A percentile compares a stretch with the other conserved stretches of the same genome.
These are phyloP conservation scores for Metschnikowia picachoensis DNA, from an alignment of 805 yeast genomes.

Conservation along the genomic window DNA sequence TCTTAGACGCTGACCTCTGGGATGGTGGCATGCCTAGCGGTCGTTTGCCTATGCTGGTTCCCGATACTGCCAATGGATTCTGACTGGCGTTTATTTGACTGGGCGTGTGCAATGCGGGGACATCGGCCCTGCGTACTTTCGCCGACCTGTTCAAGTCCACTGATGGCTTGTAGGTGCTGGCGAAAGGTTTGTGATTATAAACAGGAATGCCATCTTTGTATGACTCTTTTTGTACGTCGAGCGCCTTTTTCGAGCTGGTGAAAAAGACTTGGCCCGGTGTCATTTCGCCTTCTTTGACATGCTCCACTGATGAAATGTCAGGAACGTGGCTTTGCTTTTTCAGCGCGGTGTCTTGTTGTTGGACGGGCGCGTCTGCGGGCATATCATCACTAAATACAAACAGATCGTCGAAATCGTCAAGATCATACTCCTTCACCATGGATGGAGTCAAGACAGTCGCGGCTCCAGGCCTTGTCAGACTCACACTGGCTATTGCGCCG, in stretches of 20 bases:
- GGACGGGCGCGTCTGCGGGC: slow-evolving; percentile 1
- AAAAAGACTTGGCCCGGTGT: slow-evolving; percentile 18
- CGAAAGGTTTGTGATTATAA: slow-evolving; percentile 47
- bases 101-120: slow-evolving; percentile 20
- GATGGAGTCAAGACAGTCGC: slow-evolving; percentile 7
- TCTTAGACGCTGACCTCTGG: slow-evolving; percentile 24
- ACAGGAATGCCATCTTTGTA: slow-evolving; percentile 48
- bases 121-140: slow-evolving; percentile 47
- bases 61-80: not conserved
- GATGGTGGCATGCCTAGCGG: slow-evolving; percentile 34
- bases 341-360: not conserved
- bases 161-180: slow-evolving; percentile 46
- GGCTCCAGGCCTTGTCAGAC: not conserved
- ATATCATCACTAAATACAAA: slow-evolving; percentile 39
- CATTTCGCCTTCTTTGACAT: not conserved
- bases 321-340: not conserved
- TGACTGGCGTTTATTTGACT: slow-evolving; percentile 12
- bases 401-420: slow-evolving; percentile 39
- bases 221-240: slow-evolving; percentile 17
- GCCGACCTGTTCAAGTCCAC: slow-evolving; percentile 67
- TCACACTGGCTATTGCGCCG: not conserved
- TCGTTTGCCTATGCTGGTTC: slow-evolving; percentile 20
- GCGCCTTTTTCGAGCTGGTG: slow-evolving; percentile 19
- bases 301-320: not conserved
- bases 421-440: slow-evolving; percentile 12